These are phyloP conservation scores for Colletotrichum sp. DNA, from an alignment of 2,329 filamentous ascomycete genomes.

Conservation along the genomic window DNA sequence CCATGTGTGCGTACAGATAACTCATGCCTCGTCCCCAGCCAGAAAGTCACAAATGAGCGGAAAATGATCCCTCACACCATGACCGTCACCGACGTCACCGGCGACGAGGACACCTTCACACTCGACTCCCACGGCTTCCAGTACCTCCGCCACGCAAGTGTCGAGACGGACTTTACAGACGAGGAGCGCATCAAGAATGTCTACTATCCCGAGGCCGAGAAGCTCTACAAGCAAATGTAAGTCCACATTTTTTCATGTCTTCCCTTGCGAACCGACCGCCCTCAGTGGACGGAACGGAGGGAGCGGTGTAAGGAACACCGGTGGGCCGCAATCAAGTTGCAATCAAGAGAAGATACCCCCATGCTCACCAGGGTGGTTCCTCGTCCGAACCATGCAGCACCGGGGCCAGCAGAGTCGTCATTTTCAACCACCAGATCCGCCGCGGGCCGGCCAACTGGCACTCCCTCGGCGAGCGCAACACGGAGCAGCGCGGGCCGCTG, in stretches of 20 bases:
- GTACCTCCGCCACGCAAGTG: conserved; percentile 52
- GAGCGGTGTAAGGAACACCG: conserved; percentile 10
- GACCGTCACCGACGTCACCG: conserved; percentile 60
- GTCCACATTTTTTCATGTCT: neutral
- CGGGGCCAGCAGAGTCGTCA: conserved; percentile 28
- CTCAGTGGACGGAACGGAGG: neutral
- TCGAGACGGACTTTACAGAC: conserved; percentile 60
- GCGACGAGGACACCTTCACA: conserved; percentile 70
- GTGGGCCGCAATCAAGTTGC: conserved; percentile 12
- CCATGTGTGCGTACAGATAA: neutral
- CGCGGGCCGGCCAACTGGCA: conserved; percentile 52
- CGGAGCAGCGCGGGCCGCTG: conserved; percentile 58
- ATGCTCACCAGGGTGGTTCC: conserved; percentile 7
- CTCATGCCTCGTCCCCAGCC: conserved; percentile 12
- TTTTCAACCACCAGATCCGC: conserved; percentile 34
- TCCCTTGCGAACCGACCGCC: neutral
- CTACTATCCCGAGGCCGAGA: conserved; percentile 29
- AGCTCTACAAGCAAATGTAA: conserved; percentile 22
- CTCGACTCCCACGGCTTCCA: conserved; percentile 61
- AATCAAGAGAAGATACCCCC: neutral
- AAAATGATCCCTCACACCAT: conserved; percentile 63
- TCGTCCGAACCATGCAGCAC: conserved; percentile 24
- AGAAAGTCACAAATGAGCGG: conserved; percentile 68
- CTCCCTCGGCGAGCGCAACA: conserved; percentile 65
- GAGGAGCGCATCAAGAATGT: conserved; percentile 51